Evolutionary conservation across 108 stramenopile genomes (phyloP).

Genomic region (Pseudonitzschia multistriata): DNA sequence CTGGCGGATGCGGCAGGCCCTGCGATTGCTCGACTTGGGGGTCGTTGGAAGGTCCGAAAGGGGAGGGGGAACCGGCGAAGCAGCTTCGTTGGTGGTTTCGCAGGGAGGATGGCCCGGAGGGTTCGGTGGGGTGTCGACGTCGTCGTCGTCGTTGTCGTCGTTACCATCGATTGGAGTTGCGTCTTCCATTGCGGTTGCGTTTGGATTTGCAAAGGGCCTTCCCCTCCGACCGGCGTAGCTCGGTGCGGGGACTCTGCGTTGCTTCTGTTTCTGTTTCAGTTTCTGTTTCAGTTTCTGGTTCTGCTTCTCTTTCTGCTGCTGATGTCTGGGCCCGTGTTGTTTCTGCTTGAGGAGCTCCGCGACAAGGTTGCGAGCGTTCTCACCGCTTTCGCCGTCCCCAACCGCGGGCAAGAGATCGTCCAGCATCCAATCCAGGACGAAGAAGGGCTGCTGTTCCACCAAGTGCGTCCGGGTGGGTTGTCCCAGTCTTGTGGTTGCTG

Average conservation of each 20-base stretch:
- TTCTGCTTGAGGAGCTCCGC: neutral
- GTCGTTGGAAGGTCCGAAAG: neutral
- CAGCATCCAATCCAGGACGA: constrained; percentile 17
- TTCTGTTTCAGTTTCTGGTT: no score
- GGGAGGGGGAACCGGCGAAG: neutral
- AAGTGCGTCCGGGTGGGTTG: no score
- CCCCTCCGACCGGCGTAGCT: no score
- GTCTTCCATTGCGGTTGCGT: no score
- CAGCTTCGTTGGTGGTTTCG: neutral
- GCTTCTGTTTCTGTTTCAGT: no score
- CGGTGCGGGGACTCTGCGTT: no score
- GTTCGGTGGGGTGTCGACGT: neutral
- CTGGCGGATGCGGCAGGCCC: neutral
- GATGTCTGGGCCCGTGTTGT: neutral
- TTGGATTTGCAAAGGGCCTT: no score
- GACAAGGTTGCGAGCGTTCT: no score
- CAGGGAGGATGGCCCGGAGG: neutral
- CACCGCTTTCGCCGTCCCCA: neutral
- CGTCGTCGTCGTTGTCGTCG: neutral
- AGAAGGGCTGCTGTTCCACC: no score
- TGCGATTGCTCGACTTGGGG: constrained; percentile 15
- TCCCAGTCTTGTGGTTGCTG: neutral
- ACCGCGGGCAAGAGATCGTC: constrained; percentile 6
- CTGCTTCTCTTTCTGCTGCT: no score
- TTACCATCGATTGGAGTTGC: neutral